phyloP scores from a whole-genome alignment of 2,329 filamentous ascomycete species.

The Nigrospora oryzae region DNA sequence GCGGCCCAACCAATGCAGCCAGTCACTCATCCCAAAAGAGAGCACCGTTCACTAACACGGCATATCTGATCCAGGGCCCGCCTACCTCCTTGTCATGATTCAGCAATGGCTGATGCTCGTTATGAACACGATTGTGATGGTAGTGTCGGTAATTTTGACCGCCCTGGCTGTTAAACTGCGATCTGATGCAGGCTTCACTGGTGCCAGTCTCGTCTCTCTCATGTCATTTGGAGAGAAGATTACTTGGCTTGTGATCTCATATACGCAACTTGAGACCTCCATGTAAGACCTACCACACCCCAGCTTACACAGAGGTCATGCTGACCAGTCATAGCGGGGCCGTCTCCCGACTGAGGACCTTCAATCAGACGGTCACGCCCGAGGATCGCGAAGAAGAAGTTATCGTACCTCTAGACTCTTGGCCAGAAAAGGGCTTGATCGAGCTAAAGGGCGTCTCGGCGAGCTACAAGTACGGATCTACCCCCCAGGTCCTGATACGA shows the following conservation, averaged over 20 bases:
- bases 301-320: constrained; percentile 3
- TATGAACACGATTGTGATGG: constrained; percentile 7
- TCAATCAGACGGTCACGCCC: constrained; percentile 12
- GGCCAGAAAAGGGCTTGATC: constrained; percentile 17
- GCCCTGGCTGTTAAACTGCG: constrained; percentile 12
- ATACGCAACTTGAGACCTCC: constrained; percentile 21
- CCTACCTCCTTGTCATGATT: constrained; percentile 40
- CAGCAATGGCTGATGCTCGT: constrained; percentile 24
- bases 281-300: neutral
- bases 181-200: constrained; percentile 15
- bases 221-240: constrained; percentile 19
- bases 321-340: constrained; percentile 10
- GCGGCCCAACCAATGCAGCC: no score
- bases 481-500: no score
- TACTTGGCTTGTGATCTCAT: constrained; percentile 8
- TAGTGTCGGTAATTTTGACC: constrained; percentile 12
- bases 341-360: constrained; percentile 17
- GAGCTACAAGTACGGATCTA: constrained; percentile 11
- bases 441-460: constrained; percentile 15
- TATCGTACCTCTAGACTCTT: constrained; percentile 14
- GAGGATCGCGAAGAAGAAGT: constrained; percentile 15
- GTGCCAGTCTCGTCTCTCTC: constrained; percentile 20
- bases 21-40: no score
- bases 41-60: no score
- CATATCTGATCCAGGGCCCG: constrained; percentile 21